Base-by-base conservation (phyloP, 352 stramenopile species). In the Globisporangium paddicum region DNA sequence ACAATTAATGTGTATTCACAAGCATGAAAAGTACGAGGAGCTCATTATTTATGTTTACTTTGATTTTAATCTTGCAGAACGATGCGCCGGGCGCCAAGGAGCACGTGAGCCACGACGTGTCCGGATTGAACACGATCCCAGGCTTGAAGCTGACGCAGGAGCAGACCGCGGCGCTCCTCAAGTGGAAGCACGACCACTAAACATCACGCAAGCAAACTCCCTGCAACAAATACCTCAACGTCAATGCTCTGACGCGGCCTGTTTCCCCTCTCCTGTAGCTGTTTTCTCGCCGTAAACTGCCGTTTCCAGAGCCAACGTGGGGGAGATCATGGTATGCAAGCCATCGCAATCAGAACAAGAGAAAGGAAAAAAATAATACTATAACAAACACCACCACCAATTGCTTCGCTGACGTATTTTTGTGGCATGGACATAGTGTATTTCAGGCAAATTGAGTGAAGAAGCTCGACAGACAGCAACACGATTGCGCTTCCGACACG, bases 111-210 rank as follows among this genome's bases (percentile, higher is more conserved):
- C 71, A 90, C 72, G 85, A 95, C 69, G 85, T 78, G 68, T 77
- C 87, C 64, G 79, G 79, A 11, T 70, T 95, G 21, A 70, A 86
- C 62, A 65, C 75, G 48, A 86, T 95, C 52, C 16, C 67, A 40
- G 85, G 83, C 47, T 68, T 91, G 45, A 60, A 88, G 37, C 64
- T 91, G 60, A 75, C 64, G 48, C 52, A 77, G n/a, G 81, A 88
- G 61, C 81, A 91, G 71, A 63, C 89, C 49, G 71, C 82, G 25
- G 82, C 79, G 54, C 77, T 95, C 54, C 81, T 95, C 71, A 91
- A 95, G 77, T 95, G 85, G 85, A 95, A 95, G 79, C 84, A 94
- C 79, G 70, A 91, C 64, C 79, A 90, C 64, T 93, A 93, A 73
- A 61, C 50, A 34, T 3, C 14, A 28, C 11, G 16, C 23, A 44